Conservation (phyloP, 192 early-diverging fungal genomes). For the Coemansia aciculifera region DNA sequence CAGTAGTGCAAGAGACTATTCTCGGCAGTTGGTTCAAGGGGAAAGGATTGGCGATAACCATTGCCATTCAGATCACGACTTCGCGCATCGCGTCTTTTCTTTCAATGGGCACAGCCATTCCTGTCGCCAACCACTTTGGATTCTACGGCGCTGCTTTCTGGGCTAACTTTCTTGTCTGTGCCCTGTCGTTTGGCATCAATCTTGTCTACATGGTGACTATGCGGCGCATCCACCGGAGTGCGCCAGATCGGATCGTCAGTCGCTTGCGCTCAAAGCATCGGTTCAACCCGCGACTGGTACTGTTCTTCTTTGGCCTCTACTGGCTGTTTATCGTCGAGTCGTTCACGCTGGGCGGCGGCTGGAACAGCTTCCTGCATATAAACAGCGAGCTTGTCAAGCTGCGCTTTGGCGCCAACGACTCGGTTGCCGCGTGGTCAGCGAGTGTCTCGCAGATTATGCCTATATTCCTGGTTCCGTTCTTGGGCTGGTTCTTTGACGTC, state of each 20-base stretch:
- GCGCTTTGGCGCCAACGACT: slow-evolving; percentile 63
- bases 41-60: slow-evolving; percentile 64
- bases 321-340: slow-evolving; percentile 64
- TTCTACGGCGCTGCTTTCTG: slow-evolving; percentile 54
- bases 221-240: slow-evolving; percentile 34
- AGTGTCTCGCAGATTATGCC: slow-evolving; percentile 70
- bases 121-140: slow-evolving; percentile 54
- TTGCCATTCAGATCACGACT: slow-evolving; percentile 69
- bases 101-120: slow-evolving; percentile 67
- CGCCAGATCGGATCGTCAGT: slow-evolving; percentile 19
- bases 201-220: slow-evolving; percentile 66
- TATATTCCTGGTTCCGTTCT: slow-evolving; percentile 66
- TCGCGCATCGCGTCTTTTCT: slow-evolving; percentile 72
- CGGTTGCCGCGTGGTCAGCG: slow-evolving; percentile 64
- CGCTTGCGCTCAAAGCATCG: slow-evolving; percentile 51
- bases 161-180: slow-evolving; percentile 66
- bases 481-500: slow-evolving; percentile 70
- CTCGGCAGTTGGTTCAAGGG: slow-evolving; percentile 75
- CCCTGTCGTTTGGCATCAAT: slow-evolving; percentile 69
- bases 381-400: slow-evolving; percentile 74
- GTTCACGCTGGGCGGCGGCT: slow-evolving; percentile 62
- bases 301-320: slow-evolving; percentile 61
- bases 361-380: slow-evolving; percentile 69
- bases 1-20: slow-evolving; percentile 80
- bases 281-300: slow-evolving; percentile 58